Percentiles rank a stretch among this genome's conserved stretches.
Evolutionary conservation across 208 protist genomes (phyloP).

Genomic region (Trypanosoma grayi): DNA sequence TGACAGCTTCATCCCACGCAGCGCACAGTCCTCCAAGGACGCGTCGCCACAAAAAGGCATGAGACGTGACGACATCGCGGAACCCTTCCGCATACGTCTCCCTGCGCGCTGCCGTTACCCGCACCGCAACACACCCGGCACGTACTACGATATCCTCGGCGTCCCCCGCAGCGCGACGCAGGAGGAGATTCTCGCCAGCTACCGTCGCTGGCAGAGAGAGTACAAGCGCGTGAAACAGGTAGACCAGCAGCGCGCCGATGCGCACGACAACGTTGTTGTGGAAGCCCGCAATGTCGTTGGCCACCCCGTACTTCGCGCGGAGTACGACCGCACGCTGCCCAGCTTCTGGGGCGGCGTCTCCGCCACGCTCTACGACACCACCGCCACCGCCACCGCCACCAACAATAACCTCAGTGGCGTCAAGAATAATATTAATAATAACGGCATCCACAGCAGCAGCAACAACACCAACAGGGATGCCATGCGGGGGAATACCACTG

Average conservation of each 20-base stretch:
- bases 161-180: constrained; percentile 38
- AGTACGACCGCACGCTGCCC: constrained; percentile 64
- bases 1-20: constrained; percentile 4
- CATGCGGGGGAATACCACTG: background rate
- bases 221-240: constrained; percentile 52
- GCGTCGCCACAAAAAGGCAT: constrained; percentile 2
- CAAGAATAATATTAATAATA: too few relatives aligned
- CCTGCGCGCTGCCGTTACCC: constrained; percentile 80
- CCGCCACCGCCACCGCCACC: too few relatives aligned
- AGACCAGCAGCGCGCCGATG: constrained; percentile 57
- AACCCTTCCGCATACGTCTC: constrained; percentile 42
- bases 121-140: constrained; percentile 58
- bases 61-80: background rate
- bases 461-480: background rate
- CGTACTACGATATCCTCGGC: constrained; percentile 82
- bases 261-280: constrained; percentile 63
- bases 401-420: too few relatives aligned
- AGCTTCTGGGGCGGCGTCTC: constrained; percentile 6
- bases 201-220: constrained; percentile 66
- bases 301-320: constrained; percentile 44
- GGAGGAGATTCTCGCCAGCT: constrained; percentile 53
- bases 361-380: too few relatives aligned
- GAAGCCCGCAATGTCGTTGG: constrained; percentile 85
- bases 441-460: too few relatives aligned
- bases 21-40: background rate